Base-by-base conservation (phyloP, 2,329 filamentous ascomycete species). In the Botrytis fabae region DNA sequence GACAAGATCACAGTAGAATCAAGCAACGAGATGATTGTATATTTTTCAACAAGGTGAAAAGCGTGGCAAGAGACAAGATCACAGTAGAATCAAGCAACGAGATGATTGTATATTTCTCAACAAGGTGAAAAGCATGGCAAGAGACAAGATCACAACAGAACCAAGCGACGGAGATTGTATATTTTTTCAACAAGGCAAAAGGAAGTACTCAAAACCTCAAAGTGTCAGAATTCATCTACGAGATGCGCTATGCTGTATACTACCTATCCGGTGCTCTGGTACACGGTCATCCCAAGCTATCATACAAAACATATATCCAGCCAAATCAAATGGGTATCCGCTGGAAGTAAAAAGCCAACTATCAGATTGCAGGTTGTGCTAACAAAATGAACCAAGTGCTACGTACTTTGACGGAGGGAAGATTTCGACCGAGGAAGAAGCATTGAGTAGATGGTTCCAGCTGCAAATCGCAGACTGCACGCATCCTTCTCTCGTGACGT, bases 301-400 rank as follows among this genome's bases (percentile, higher is more conserved):
- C 12, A 12, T 44, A 44, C 38, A 63, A 42, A 42, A 38, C 12
- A 22, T 10, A 8, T 22, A 10, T 18, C 25, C 38, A 42, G 10
- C 2, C 5, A 63, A 63, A 28, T 44, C 38, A 63, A 63, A 63
- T 63, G 61, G 61, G 61, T 63, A 63, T 44, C 16, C 38, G 61
- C 61, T 63, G 28, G 61, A 63, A 44, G 38, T 63, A 63, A 63
- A 28, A 63, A 63, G 38, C 38, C n/a, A 63, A 63, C n/a, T 42
- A n/a, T 63, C 16, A 40, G 60, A n/a, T 40, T n/a, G 25, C 28
- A 44, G 38, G 18, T 28, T 28, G 18, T 28, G 60, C 60, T n/a
- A 63, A 42, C 42, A 8, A 63, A n/a, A 62, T 62, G n/a, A 44
- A 42, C 35, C 2, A 16, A 20, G 38, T 42, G n/a, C 60, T 10